phyloP scores from a whole-genome alignment of 495 filamentous ascomycete species.

The Diplogelasinospora grovesii region DNA sequence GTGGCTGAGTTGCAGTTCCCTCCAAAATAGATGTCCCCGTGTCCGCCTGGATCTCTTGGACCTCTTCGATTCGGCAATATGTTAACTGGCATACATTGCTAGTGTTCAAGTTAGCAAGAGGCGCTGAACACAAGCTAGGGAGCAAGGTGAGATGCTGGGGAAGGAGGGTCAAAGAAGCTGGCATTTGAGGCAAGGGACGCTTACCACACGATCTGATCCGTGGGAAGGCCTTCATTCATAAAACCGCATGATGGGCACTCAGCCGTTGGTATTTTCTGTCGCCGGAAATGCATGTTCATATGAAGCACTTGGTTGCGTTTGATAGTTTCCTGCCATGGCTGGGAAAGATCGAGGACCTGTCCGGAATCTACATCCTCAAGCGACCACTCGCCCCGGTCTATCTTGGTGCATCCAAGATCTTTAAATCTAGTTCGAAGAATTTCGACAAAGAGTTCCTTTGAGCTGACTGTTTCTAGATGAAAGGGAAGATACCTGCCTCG shows the following conservation, averaged over 20 bases:
- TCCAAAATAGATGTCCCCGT: neutral
- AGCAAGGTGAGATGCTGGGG: too few relatives aligned
- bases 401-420: neutral
- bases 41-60: neutral
- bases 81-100: neutral
- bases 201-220: neutral
- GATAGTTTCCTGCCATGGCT: neutral
- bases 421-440: neutral
- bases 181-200: neutral
- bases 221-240: neutral
- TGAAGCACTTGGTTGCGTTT: neutral
- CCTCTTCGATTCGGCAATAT: conserved; percentile 1
- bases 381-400: conserved; percentile 1
- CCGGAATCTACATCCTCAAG: neutral
- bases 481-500: neutral
- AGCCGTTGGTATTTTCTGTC: neutral
- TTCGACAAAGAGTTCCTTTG: neutral
- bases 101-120: neutral
- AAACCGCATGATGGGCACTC: neutral
- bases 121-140: too few relatives aligned
- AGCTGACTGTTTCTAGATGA: neutral
- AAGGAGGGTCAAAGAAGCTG: neutral
- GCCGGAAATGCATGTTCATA: conserved; percentile 1
- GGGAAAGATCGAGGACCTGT: neutral
- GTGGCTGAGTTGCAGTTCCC: neutral